These are phyloP conservation scores for Typha latifolia DNA, from an alignment of 176 grass and related monocot genomes.

Conservation along the genomic window DNA sequence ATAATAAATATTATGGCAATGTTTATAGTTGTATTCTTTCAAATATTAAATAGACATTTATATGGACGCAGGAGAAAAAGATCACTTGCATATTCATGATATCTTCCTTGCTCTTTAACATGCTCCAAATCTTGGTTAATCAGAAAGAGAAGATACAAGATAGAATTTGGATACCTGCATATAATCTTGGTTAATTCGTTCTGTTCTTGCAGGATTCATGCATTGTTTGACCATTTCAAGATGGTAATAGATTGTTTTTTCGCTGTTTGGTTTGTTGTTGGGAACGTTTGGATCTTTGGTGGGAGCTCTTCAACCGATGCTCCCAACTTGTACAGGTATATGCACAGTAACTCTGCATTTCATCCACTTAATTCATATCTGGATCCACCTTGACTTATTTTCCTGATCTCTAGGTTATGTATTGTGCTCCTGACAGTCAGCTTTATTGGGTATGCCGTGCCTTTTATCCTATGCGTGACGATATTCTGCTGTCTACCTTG, in stretches of 20 bases:
- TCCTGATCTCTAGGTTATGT: conserved; percentile 51
- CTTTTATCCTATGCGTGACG: conserved; percentile 84
- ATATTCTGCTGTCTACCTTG: conserved; percentile 93
- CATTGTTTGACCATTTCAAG: conserved; percentile 75
- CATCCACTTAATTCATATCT: conserved; percentile 5
- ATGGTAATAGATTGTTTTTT: conserved; percentile 90
- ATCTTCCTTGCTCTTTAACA: too few relatives aligned
- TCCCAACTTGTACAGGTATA: conserved; percentile 77
- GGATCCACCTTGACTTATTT: neutral
- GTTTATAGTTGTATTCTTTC: too few relatives aligned
- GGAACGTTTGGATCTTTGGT: conserved; percentile 94
- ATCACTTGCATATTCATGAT: too few relatives aligned
- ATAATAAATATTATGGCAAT: too few relatives aligned
- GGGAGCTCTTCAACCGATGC: conserved; percentile 54
- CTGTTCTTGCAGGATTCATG: conserved; percentile 45
- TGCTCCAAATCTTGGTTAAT: too few relatives aligned
- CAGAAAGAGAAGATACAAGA: too few relatives aligned
- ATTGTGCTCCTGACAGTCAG: conserved; percentile 85
- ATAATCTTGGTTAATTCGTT: too few relatives aligned
- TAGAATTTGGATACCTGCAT: too few relatives aligned
- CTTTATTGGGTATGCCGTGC: conserved; percentile 73
- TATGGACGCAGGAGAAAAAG: too few relatives aligned
- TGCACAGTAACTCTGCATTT: neutral
- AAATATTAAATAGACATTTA: too few relatives aligned
- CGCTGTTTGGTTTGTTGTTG: conserved; percentile 94